phyloP scores from a whole-genome alignment of 257 asterid species.

The Solanum virginianum region DNA sequence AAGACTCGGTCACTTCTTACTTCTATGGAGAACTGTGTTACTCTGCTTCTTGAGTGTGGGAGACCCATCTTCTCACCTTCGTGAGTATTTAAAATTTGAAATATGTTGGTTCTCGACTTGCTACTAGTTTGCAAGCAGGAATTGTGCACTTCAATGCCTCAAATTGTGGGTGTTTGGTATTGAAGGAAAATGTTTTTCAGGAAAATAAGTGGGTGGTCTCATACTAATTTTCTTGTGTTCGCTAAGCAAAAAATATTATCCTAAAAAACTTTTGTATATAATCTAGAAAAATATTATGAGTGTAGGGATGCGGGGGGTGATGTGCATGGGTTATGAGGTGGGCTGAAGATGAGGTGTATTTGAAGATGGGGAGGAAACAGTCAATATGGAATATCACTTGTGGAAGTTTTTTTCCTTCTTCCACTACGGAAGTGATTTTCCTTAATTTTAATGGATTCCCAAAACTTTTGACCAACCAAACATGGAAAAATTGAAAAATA shows the following conservation, averaged over 20 bases:
- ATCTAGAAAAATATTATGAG: neutral
- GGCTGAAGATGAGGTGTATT: neutral
- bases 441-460: neutral
- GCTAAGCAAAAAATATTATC: neutral
- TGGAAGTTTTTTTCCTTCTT: neutral
- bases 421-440: neutral
- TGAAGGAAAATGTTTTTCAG: neutral
- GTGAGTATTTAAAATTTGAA: conserved; percentile 28
- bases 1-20: conserved; percentile 79
- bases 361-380: neutral
- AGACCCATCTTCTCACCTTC: conserved; percentile 62
- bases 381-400: neutral
- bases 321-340: neutral
- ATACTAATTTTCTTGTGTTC: neutral
- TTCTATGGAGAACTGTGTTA: conserved; percentile 81
- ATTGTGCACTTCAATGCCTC: neutral
- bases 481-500: neutral
- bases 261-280: neutral
- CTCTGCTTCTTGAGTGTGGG: conserved; percentile 67
- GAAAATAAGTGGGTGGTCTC: neutral
- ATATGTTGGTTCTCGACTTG: neutral
- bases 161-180: neutral
- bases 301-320: neutral
- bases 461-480: neutral
- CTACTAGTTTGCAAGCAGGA: neutral